phyloP scores from a whole-genome alignment of 371 early-diverging fungal genomes.

The Funneliformis caledonium region DNA sequence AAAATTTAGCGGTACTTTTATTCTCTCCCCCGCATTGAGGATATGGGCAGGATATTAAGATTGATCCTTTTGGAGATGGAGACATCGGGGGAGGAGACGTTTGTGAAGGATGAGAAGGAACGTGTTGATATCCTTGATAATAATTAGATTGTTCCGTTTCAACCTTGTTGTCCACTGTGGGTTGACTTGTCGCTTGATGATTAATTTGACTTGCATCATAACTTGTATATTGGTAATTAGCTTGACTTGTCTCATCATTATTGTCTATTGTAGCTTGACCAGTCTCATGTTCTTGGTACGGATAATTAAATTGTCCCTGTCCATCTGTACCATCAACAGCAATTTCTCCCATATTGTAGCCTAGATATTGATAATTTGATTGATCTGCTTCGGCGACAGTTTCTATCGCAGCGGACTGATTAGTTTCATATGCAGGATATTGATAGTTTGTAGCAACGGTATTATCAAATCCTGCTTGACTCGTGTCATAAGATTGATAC shows the following conservation, averaged over 20 bases:
- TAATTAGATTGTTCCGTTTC: not conserved
- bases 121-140: not conserved
- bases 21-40: slow-evolving; percentile 67
- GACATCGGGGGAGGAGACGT: not conserved
- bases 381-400: not conserved
- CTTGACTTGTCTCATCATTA: not conserved
- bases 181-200: not conserved
- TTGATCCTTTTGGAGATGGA: not conserved
- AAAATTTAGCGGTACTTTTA: slow-evolving; percentile 69
- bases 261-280: not conserved
- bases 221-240: not conserved
- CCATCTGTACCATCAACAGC: not conserved
- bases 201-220: not conserved
- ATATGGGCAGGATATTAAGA: slow-evolving; percentile 51
- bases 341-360: not conserved
- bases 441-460: not conserved
- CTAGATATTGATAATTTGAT: slow-evolving; percentile 1
- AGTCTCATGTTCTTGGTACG: not conserved
- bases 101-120: not conserved
- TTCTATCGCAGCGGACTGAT: not conserved
- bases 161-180: not conserved
- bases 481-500: too few relatives aligned
- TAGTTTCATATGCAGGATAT: not conserved
- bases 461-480: not conserved
- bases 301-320: not conserved